phyloP scores from a whole-genome alignment of 352 stramenopile species.

The Pythium insidiosum region DNA sequence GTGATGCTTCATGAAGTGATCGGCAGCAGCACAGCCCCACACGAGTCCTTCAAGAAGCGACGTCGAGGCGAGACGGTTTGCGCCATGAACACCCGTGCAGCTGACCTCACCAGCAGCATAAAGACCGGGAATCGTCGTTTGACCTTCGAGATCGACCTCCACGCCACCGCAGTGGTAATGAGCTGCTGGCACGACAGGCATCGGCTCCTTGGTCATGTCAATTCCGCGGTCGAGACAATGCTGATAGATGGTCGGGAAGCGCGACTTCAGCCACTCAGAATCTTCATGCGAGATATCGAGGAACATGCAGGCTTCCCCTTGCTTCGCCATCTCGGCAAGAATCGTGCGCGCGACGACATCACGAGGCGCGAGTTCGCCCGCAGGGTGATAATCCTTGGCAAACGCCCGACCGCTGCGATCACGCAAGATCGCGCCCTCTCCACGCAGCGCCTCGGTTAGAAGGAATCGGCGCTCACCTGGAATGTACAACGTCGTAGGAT shows the following conservation, averaged over 20 bases:
- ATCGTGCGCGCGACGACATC: slow-evolving; percentile 93
- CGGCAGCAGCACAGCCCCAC: slow-evolving; percentile 88
- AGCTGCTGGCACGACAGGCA: slow-evolving; percentile 89
- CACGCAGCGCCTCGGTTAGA: slow-evolving; percentile 89
- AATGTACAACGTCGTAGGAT: slow-evolving; percentile 92
- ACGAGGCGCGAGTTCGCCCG: slow-evolving; percentile 89
- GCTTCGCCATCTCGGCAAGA: slow-evolving; percentile 85
- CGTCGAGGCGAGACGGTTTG: slow-evolving; percentile 91
- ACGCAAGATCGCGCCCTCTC: slow-evolving; percentile 88
- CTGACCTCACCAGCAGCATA: slow-evolving; percentile 92
- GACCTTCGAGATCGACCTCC: slow-evolving; percentile 81
- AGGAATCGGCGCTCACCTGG: slow-evolving; percentile 87
- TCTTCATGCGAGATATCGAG: slow-evolving; percentile 91
- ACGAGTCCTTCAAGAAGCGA: slow-evolving; percentile 92
- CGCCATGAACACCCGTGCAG: slow-evolving; percentile 91
- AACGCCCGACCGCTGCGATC: slow-evolving; percentile 75
- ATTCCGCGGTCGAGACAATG: slow-evolving; percentile 74
- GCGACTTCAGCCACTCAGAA: slow-evolving; percentile 69
- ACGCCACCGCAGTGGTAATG: slow-evolving; percentile 95
- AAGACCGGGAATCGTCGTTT: slow-evolving; percentile 72
- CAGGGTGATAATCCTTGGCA: slow-evolving; percentile 88
- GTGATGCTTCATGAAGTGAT: slow-evolving; percentile 36
- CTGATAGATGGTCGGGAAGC: slow-evolving; percentile 86
- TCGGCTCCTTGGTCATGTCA: slow-evolving; percentile 86
- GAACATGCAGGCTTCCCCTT: slow-evolving; percentile 78